Evolutionary conservation across 306 rosid genomes (phyloP).

Genomic region (Neltuma alba): DNA sequence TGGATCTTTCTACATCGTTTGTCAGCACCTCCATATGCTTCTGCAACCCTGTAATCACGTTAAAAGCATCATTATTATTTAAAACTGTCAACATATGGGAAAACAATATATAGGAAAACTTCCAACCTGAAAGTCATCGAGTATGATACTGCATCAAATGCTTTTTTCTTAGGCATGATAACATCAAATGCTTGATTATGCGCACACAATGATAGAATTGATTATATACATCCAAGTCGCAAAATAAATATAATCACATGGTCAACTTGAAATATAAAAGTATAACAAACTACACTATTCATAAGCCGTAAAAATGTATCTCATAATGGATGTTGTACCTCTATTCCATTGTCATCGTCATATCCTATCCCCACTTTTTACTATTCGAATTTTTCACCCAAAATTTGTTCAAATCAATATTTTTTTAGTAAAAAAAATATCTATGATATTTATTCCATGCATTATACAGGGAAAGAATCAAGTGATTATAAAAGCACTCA

Average conservation of each 20-base stretch:
- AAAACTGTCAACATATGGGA: slow-evolving; percentile 17
- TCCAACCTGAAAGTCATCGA: not conserved
- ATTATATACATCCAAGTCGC: not conserved
- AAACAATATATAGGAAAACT: not conserved
- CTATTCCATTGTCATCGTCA: not conserved
- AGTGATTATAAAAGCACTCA: slow-evolving; percentile 5
- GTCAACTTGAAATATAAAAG: not conserved
- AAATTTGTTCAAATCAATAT: not conserved
- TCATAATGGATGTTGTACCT: not conserved
- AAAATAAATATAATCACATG: not conserved
- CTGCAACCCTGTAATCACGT: slow-evolving; percentile 62
- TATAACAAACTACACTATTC: not conserved
- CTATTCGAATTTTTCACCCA: not conserved
- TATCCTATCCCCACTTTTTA: not conserved
- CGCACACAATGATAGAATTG: not conserved
- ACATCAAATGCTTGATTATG: not conserved
- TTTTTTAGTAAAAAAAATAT: not conserved
- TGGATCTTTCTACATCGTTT: slow-evolving; percentile 92
- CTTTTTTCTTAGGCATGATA: too few species aligned
- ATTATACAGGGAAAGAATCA: not conserved
- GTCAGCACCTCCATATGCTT: slow-evolving; percentile 80
- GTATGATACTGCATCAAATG: not conserved
- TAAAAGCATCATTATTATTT: slow-evolving; percentile 26
- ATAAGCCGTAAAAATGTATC: not conserved
- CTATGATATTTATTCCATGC: not conserved